phyloP scores from a whole-genome alignment of 148 eudicot genomes.

The Heliosperma pusillum region DNA sequence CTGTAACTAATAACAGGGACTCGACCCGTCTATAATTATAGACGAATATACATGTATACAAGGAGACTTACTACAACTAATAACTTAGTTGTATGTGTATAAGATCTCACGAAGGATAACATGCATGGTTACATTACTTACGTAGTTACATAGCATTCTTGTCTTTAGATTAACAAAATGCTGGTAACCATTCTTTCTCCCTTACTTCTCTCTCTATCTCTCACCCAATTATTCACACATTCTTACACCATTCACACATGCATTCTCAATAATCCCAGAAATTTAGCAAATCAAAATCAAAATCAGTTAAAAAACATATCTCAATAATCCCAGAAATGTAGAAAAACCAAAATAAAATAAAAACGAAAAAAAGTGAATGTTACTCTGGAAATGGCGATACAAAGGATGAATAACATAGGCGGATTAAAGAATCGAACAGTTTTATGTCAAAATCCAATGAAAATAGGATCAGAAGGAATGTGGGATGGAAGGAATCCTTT shows the following conservation, averaged over 20 bases:
- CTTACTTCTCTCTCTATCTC: slow-evolving; percentile 22
- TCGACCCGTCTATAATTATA: too few relatives aligned
- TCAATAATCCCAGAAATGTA: too few relatives aligned
- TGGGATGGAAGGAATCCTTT: slow-evolving; percentile 35
- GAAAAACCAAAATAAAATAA: background rate
- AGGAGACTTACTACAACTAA: too few relatives aligned
- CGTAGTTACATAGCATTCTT: background rate
- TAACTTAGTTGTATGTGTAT: too few relatives aligned
- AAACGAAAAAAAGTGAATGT: background rate
- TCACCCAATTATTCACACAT: background rate
- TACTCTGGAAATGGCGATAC: background rate
- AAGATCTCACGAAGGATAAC: too few relatives aligned
- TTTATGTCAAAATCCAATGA: slow-evolving; percentile 19
- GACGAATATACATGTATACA: too few relatives aligned
- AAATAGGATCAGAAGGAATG: slow-evolving; percentile 7
- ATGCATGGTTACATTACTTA: background rate
- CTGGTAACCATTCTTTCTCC: slow-evolving; percentile 9
- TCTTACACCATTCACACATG: background rate
- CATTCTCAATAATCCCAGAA: background rate
- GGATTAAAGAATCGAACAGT: background rate
- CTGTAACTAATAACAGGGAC: too few relatives aligned
- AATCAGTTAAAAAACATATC: too few relatives aligned
- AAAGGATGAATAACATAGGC: background rate
- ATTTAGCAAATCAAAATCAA: background rate
- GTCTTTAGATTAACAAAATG: background rate